Evolutionary conservation across 768 basidiomycete species (phyloP), one percentile per base, ranked within the genome.

Genomic region (Lyophyllum shimeji): DNA sequence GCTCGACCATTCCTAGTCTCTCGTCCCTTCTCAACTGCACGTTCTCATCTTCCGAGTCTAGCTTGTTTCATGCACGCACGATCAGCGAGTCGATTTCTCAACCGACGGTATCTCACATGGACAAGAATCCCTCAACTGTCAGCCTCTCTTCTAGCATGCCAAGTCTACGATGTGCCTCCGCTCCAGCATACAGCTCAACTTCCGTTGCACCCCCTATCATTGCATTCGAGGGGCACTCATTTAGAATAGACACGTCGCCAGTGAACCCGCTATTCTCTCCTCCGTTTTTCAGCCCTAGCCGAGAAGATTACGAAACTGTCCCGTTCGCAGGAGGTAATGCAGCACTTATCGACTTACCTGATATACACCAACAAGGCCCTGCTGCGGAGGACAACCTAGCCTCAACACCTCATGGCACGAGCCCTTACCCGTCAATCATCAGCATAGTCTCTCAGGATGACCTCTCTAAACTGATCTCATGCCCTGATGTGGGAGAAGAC

Each of bases 1-100:
- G 46, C 18, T 61, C 60, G 3, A 43, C 60, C 12, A 50, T 51
- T 21, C 60, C 60, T 2, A 61, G 60, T 52, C 60, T 58, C 47
- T 61, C 60, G 1, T 58, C 60, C 18, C 57, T 61, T 29, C 31
- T 61, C 34, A 53, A 58, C n/a, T 55, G 53, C 37, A 52, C 49
- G 25, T 21, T 51, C 7, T 50, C 57, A 43, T 56, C 57, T 13
- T 58, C 60, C 48, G n/a, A 52, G 52, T 44, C 46, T 45, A 29
- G 24, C 55, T 18, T 24, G 47, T 27, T 37, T 29, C 29, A 29
- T 29, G 29, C 52, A 13, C 54, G 57, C 15, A 39, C 50, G 5
- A 52, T 61, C 2, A 52, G 44, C 4, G 50, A 55, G 50, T 58
- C 60, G 20, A 37, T 49, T 24, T 61, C 60, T 45, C 47, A 50